A percentile compares a stretch with the other conserved stretches of the same genome.
Conservation (phyloP, 192 early-diverging fungal genomes). For the Diversispora epigaea region DNA sequence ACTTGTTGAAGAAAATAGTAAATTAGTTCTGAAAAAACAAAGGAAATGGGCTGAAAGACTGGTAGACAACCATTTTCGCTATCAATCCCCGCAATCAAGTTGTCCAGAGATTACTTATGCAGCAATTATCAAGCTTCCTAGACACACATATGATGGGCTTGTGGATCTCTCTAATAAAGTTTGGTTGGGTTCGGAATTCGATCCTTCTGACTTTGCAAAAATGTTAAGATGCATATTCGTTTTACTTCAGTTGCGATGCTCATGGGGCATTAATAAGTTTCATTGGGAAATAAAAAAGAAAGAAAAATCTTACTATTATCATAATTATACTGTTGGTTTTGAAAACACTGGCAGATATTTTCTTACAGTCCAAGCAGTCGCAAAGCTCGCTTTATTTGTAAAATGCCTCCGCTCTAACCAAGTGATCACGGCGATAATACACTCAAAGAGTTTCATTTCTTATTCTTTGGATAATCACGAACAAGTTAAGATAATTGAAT, state of each 20-base stretch:
- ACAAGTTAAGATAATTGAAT: neutral
- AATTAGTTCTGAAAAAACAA: neutral
- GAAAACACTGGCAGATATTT: neutral
- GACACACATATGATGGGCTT: neutral
- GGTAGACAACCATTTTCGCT: constrained; percentile 13
- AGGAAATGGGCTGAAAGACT: constrained; percentile 22
- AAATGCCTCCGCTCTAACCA: neutral
- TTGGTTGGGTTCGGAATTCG: neutral
- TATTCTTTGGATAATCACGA: neutral
- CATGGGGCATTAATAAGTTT: neutral
- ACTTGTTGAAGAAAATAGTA: neutral
- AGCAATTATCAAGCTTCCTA: neutral
- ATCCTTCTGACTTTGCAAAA: constrained; percentile 35
- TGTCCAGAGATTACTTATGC: constrained; percentile 12
- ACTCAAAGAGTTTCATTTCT: neutral
- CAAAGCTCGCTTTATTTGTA: neutral
- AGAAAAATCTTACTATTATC: neutral
- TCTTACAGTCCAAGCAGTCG: too few relatives aligned
- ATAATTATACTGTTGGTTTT: neutral
- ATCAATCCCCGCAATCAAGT: constrained; percentile 16
- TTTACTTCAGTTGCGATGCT: neutral
- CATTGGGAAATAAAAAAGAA: neutral
- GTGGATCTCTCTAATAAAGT: too few relatives aligned
- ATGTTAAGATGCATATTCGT: constrained; percentile 34
- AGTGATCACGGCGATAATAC: neutral